Percentiles rank a stretch among this genome's conserved stretches.
Conservation (phyloP, 352 stramenopile species). For the Phytophthora sp. region DNA sequence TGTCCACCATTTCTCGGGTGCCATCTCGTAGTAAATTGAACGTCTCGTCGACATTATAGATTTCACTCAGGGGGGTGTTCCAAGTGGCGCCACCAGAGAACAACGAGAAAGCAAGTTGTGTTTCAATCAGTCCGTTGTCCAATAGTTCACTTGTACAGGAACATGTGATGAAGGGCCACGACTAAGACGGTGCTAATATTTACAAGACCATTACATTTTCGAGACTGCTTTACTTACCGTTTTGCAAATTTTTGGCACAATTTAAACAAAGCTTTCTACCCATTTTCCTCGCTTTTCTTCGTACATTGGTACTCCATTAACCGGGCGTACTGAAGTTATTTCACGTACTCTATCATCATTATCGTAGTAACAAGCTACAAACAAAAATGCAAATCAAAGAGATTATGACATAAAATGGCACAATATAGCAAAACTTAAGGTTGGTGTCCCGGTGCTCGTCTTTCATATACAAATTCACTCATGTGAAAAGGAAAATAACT, state of each 20-base stretch:
- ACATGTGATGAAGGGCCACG: slow-evolving; percentile 10
- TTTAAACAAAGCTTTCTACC: slow-evolving; percentile 7
- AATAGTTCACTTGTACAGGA: slow-evolving; percentile 11
- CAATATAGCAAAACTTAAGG: background rate
- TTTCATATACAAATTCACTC: slow-evolving; percentile 16
- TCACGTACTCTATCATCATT: slow-evolving; percentile 12
- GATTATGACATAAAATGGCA: background rate
- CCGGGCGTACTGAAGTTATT: background rate
- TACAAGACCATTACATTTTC: background rate
- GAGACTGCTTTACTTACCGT: background rate
- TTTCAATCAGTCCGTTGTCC: too few relatives aligned
- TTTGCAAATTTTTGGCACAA: slow-evolving; percentile 14
- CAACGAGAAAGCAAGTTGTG: too few relatives aligned
- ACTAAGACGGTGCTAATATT: background rate
- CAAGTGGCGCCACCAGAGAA: too few relatives aligned
- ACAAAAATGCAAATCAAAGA: background rate
- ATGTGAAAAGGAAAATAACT: slow-evolving; percentile 11
- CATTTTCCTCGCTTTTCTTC: slow-evolving; percentile 9
- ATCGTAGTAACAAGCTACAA: slow-evolving; percentile 6
- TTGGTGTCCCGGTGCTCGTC: slow-evolving; percentile 7
- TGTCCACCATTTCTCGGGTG: too few relatives aligned
- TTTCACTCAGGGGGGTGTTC: too few relatives aligned
- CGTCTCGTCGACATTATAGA: too few relatives aligned
- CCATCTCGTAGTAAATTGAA: too few relatives aligned
- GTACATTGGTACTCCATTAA: slow-evolving; percentile 9